These are phyloP conservation scores for Cinnamomum chago DNA, from an alignment of 164 flowering plant genomes.

Conservation along the genomic window DNA sequence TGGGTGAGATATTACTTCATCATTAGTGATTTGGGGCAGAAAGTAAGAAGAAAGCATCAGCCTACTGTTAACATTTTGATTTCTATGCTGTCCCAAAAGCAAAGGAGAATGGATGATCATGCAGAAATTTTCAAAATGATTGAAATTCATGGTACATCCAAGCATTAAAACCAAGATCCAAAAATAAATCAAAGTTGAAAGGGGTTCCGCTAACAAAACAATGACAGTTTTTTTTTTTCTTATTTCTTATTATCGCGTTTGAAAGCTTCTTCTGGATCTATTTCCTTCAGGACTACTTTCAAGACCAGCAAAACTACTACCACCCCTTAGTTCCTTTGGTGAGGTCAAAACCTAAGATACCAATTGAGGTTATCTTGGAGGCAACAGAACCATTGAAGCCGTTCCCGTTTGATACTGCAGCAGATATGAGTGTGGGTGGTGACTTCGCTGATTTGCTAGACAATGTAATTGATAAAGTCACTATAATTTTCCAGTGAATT, in stretches of 20 bases:
- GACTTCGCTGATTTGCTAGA: constrained; percentile 19
- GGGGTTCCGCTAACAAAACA: too few relatives aligned
- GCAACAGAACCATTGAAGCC: constrained; percentile 58
- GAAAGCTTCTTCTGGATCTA: not conserved
- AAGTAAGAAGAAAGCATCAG: too few relatives aligned
- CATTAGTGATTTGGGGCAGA: too few relatives aligned
- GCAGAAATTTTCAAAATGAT: too few relatives aligned
- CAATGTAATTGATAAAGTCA: constrained; percentile 7
- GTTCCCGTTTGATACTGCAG: constrained; percentile 53
- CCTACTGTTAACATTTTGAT: too few relatives aligned
- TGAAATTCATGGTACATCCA: not conserved
- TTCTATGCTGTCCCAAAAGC: too few relatives aligned
- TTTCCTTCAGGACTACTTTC: constrained; percentile 44
- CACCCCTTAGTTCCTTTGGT: constrained; percentile 39
- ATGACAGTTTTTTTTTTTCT: too few relatives aligned
- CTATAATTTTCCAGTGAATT: constrained; percentile 15
- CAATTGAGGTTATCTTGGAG: constrained; percentile 51
- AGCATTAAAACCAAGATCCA: not conserved
- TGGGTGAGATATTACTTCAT: too few relatives aligned
- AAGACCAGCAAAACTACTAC: constrained; percentile 38
- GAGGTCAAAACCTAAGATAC: constrained; percentile 50
- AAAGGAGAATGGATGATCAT: too few relatives aligned
- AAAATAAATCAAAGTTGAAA: not conserved
- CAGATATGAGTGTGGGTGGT: constrained; percentile 52
- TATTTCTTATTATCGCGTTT: too few relatives aligned